Evolutionary conservation across 75 land plant genomes (phyloP).

Genomic region (Pinus albicaulis): DNA sequence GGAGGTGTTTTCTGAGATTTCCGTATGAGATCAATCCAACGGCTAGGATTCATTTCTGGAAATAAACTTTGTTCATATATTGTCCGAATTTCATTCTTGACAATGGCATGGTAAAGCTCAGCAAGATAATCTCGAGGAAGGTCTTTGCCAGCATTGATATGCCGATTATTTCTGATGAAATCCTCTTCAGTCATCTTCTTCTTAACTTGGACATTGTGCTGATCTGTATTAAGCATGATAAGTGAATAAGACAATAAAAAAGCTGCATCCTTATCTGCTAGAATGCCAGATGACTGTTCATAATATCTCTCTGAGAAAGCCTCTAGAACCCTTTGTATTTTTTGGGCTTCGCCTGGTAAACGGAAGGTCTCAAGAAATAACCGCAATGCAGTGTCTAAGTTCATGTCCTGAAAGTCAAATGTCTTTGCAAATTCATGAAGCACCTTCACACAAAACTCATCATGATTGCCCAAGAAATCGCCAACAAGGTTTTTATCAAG

Average conservation of each 20-base stretch:
- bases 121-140: conserved; percentile 82
- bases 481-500: conserved; percentile 93
- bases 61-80: conserved; percentile 67
- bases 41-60: conserved; percentile 91
- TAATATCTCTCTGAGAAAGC: conserved; percentile 96
- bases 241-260: conserved; percentile 85
- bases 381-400: conserved; percentile 85
- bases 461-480: conserved; percentile 93
- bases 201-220: conserved; percentile 92
- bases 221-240: conserved; percentile 98
- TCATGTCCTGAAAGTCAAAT: conserved; percentile 95
- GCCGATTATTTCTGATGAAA: conserved; percentile 84
- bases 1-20: conserved; percentile 69
- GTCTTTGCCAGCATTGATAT: conserved; percentile 88
- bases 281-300: conserved; percentile 76
- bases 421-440: conserved; percentile 92
- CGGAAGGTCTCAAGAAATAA: conserved; percentile 91
- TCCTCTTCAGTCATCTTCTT: conserved; percentile 99
- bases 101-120: conserved; percentile 86
- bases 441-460: conserved; percentile 97
- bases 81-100: conserved; percentile 84
- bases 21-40: conserved; percentile 91
- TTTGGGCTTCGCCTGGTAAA: conserved; percentile 96
- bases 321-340: conserved; percentile 96
- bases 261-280: conserved; percentile 94